Evolutionary conservation across 805 yeast genomes (phyloP), one percentile per base, ranked within the genome.

Genomic region (Schwanniomyces polymorphus): DNA sequence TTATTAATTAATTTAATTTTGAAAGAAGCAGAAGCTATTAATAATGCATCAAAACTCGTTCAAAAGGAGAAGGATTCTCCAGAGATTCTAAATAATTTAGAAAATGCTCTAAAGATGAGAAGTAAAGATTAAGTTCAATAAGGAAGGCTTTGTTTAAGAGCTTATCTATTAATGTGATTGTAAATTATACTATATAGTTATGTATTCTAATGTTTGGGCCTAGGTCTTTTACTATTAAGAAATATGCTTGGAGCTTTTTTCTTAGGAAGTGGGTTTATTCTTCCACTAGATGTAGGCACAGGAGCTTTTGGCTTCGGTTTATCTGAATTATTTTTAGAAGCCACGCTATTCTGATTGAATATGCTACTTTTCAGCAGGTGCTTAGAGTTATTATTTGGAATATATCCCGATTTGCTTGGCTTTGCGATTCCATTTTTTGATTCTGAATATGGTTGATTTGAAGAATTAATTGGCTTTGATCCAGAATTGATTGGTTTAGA

Each of bases 1-100:
- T 29, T 44, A n/a, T 27, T 44, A 12, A 33, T 23, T 23, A 25
- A 35, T 37, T 57, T 53, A 5, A 48, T 61, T 17, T 39, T 52
- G 8, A 57, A 65, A 29, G 72, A 67, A 42, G 49, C 55, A 7
- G 46, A 48, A 17, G 67, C 67, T 1, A 43, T 67, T 6, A 38
- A 49, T 11, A 10, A 43, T 2, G 64, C 55, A 4, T 41, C 51
- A 14, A 35, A 41, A 7, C 40, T 51, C 41, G 47, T 55, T 5
- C 48, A 55, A 9, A 46, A 43, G 17, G 38, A 34, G n/a, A 31
- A 38, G 9, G 26, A 21, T 16, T 26, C 42, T 35, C 27, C 25
- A 11, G 10, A 26, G 8, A 10, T 40, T 7, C 42, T 44, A 26
- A 43, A 38, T 7, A 45, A 38, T 3, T 47, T 54, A 31, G 17